These are phyloP conservation scores for Dunaliella salina DNA, from an alignment of 163 green algal genomes.

Conservation along the genomic window DNA sequence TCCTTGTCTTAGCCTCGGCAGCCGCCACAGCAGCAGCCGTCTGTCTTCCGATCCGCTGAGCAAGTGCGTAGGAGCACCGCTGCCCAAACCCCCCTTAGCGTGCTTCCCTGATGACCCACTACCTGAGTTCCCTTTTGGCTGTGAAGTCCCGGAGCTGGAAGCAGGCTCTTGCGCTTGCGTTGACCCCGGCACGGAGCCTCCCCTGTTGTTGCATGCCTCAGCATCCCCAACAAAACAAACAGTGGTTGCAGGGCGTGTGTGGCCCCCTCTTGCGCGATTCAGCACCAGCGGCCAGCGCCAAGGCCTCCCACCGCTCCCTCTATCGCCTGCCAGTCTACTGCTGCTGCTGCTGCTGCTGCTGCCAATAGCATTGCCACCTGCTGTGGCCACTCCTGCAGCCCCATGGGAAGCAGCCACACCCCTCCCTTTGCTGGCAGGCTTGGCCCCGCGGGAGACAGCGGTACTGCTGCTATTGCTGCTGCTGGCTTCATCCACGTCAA, in stretches of 20 bases:
- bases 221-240: slow-evolving; percentile 1
- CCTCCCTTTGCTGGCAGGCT: background rate
- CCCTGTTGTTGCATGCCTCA: no score
- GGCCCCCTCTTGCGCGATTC: background rate
- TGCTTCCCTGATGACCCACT: no score
- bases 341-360: background rate
- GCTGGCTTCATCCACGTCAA: slow-evolving; percentile 1
- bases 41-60: background rate
- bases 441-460: background rate
- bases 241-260: background rate
- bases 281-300: background rate
- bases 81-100: no score
- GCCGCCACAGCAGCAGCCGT: background rate
- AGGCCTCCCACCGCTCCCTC: background rate
- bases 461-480: background rate
- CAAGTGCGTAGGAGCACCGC: background rate
- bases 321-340: background rate
- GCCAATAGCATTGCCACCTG: background rate
- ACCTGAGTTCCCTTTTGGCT: no score
- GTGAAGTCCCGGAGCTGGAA: no score
- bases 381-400: background rate
- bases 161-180: no score
- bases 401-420: background rate
- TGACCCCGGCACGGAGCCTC: no score
- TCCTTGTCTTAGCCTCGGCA: background rate